These are phyloP conservation scores for Penicillium taxi DNA, from an alignment of 495 filamentous ascomycete species.

Conservation along the genomic window DNA sequence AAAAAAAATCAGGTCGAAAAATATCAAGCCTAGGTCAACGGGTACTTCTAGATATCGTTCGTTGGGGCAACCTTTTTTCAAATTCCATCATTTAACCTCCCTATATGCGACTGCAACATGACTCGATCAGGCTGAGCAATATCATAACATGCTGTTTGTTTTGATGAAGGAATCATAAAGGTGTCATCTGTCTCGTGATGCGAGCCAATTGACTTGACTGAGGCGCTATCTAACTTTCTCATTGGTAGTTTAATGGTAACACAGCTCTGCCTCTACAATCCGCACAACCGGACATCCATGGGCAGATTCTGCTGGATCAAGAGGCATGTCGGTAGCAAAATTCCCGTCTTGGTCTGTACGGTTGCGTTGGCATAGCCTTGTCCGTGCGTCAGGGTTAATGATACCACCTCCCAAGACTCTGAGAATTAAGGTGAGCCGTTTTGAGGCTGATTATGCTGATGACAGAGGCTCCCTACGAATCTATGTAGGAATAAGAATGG, in stretches of 20 bases:
- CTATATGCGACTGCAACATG: no score
- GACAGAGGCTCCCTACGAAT: no score
- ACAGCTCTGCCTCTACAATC: conserved; percentile 14
- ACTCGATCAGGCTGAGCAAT: no score
- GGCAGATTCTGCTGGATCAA: conserved; percentile 11
- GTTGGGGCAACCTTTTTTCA: no score
- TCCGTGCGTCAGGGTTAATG: conserved; percentile 9
- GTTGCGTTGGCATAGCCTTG: conserved; percentile 11
- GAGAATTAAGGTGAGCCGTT: no score
- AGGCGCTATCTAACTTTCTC: conserved; percentile 3
- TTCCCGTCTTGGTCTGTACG: conserved; percentile 22
- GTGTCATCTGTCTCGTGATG: conserved; percentile 19
- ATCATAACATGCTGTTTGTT: no score
- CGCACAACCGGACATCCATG: conserved; percentile 19
- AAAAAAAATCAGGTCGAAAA: conserved; percentile 12
- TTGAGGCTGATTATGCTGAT: no score
- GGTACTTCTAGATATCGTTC: no score
- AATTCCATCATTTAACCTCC: no score
- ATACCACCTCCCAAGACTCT: no score
- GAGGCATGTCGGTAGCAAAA: conserved; percentile 13
- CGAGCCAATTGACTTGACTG: conserved; percentile 11
- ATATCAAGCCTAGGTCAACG: conserved; percentile 3
- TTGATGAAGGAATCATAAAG: background rate
- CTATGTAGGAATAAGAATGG: no score
- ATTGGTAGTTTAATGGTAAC: conserved; percentile 19